Percentiles rank a stretch among this genome's conserved stretches.
Conservation (phyloP, 257 asterid species). For the Penstemon davidsonii region DNA sequence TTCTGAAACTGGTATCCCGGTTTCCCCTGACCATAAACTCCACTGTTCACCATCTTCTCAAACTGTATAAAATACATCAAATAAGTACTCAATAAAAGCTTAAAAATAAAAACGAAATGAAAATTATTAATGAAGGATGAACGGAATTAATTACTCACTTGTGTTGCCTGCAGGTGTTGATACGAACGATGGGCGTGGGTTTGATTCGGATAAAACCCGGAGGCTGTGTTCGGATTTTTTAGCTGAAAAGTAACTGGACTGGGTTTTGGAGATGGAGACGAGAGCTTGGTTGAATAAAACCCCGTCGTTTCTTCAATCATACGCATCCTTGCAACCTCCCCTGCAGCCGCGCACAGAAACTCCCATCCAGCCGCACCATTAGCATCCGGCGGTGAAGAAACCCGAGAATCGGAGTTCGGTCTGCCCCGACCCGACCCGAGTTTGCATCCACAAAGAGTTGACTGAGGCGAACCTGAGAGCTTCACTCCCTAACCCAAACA, state of each 20-base stretch:
- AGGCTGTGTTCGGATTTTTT: conserved; percentile 5
- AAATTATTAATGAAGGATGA: too few species aligned
- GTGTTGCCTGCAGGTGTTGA: conserved; percentile 50
- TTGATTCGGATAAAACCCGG: conserved; percentile 26
- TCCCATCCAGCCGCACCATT: conserved; percentile 38
- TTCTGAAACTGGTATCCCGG: conserved; percentile 33
- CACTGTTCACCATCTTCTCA: conserved; percentile 38
- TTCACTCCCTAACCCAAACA: conserved; percentile 33
- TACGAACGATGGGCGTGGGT: conserved; percentile 37
- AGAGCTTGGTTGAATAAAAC: conserved; percentile 25
- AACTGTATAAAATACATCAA: conserved; percentile 26
- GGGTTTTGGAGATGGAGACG: conserved; percentile 27
- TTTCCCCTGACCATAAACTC: conserved; percentile 33
- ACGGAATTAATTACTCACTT: conserved; percentile 24
- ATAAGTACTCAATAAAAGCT: not conserved
- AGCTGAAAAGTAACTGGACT: conserved; percentile 22
- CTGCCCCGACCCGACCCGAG: conserved; percentile 48
- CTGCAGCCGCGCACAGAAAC: conserved; percentile 61
- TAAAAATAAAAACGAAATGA: not conserved
- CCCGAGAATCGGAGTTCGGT: conserved; percentile 40
- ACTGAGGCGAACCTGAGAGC: conserved; percentile 72
- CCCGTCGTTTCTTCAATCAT: conserved; percentile 41
- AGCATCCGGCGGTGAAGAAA: conserved; percentile 45
- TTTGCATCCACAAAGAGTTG: conserved; percentile 59
- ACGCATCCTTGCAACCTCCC: conserved; percentile 54